phyloP scores from a whole-genome alignment of 176 grass and related monocot genomes.

The Chloris gayana region DNA sequence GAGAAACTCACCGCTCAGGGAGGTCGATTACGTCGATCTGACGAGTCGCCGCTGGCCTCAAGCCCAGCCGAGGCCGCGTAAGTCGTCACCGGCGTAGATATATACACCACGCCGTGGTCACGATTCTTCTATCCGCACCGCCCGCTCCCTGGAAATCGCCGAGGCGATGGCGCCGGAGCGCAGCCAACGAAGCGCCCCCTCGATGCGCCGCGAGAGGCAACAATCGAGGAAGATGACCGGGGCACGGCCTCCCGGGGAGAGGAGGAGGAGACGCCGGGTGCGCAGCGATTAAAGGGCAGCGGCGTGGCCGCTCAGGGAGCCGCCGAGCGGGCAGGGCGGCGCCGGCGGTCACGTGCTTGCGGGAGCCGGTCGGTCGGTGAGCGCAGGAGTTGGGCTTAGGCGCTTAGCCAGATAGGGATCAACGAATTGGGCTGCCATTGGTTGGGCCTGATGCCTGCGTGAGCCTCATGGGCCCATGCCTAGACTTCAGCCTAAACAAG shows the following conservation, averaged over 20 bases:
- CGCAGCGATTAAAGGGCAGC: not conserved
- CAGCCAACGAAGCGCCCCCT: not conserved
- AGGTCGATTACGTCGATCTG: constrained; percentile 34
- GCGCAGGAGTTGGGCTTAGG: not conserved
- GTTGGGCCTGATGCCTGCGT: not conserved
- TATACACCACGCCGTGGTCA: too few relatives aligned
- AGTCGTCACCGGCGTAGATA: not conserved
- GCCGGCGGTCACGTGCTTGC: not conserved
- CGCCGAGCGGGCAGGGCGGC: not conserved
- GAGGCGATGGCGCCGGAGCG: not conserved
- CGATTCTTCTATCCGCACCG: not conserved
- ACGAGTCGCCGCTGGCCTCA: not conserved
- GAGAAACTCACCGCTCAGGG: not conserved
- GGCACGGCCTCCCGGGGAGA: not conserved
- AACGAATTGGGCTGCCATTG: not conserved
- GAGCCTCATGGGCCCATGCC: not conserved
- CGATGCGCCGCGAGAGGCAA: not conserved
- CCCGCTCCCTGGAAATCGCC: not conserved
- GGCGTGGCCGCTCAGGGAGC: not conserved
- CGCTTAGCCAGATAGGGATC: not conserved
- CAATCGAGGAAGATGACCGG: not conserved
- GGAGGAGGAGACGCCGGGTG: not conserved
- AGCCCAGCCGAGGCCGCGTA: not conserved
- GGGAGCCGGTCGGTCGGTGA: not conserved
- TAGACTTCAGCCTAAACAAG: not conserved